Base-by-base conservation (phyloP, 345 rosid species). In the Aethionema arabicum region DNA sequence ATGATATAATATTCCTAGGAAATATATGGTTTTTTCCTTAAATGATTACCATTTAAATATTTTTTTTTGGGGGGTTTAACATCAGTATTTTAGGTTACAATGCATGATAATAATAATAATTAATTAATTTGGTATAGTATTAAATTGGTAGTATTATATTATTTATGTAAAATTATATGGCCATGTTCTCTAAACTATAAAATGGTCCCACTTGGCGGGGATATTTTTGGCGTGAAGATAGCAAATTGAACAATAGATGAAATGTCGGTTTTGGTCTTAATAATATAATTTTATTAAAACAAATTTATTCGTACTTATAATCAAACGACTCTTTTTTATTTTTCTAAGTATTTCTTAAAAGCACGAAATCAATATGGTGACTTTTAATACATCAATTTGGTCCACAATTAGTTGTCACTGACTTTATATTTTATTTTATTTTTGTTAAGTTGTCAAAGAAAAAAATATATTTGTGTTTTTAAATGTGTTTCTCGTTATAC, bases 331-430 rank as follows among this genome's bases (percentile, higher is more conserved):
- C 27, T 21, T 21, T 21, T 21, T 21, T 21, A 21, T 39, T 48
- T 11, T 49, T 56, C 37, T 49, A 58, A 58, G 58, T 52, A 58
- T 33, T 49, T 58, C 27, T 58, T 50, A 7, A 50, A 58, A 67
- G 65, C 53, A 67, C 45, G 39, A 67, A 16, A 49, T 49, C 27
- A 4, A 67, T 39, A 32, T 11, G 40, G 6, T 5, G 3, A 33
- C 47, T 32, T 45, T 13, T 6, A 30, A 31, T 46, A 15, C 41
- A 67, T 11, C 13, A 21, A 39, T 33, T 12, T 43, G 33, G 36
- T n/a, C 36, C 60, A 43, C 32, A 32, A 10, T 43, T 44, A 6
- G 12, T 15, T 52, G 42, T 36, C 42, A 50, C 38, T 49, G 13
- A 37, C 37, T 12, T 48, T 47, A 30, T 31, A 41, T 4, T 16